A percentile compares a stretch with the other conserved stretches of the same genome.
These are phyloP conservation scores for Daldinia vernicosa DNA, from an alignment of 495 filamentous ascomycete species.

Conservation along the genomic window DNA sequence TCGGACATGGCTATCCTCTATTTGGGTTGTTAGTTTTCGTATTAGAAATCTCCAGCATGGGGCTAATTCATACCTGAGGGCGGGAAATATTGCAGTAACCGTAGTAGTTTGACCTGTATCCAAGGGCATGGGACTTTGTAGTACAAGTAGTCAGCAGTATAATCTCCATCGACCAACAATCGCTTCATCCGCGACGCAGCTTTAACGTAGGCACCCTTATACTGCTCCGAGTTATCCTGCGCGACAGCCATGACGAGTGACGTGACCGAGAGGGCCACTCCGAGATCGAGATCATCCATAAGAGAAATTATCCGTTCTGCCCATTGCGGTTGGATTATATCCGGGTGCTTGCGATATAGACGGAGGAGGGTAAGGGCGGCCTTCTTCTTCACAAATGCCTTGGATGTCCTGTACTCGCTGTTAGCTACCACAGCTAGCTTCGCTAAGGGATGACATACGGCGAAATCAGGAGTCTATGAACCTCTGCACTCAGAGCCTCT, in stretches of 20 bases:
- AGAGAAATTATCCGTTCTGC: slow-evolving; percentile 95
- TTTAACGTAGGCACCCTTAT: slow-evolving; percentile 93
- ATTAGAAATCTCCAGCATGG: neutral
- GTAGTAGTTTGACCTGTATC: slow-evolving; percentile 95
- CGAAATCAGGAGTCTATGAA: slow-evolving; percentile 93
- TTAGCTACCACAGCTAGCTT: slow-evolving; percentile 8
- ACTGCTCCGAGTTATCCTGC: slow-evolving; percentile 91
- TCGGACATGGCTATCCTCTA: slow-evolving; percentile 91
- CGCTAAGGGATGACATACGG: slow-evolving; percentile 68
- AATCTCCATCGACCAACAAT: slow-evolving; percentile 88
- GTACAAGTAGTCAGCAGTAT: slow-evolving; percentile 88
- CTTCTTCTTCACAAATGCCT: slow-evolving; percentile 99
- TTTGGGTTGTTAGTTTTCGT: slow-evolving; percentile 30
- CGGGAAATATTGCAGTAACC: slow-evolving; percentile 93
- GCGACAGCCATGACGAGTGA: slow-evolving; percentile 96
- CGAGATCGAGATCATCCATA: slow-evolving; percentile 97
- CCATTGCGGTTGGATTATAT: slow-evolving; percentile 96
- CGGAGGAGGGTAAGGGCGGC: slow-evolving; percentile 95
- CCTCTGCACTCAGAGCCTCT: slow-evolving; percentile 90
- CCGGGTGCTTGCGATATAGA: slow-evolving; percentile 91
- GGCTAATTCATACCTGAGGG: slow-evolving; percentile 77
- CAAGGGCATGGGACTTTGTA: slow-evolving; percentile 99
- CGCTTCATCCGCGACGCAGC: slow-evolving; percentile 88
- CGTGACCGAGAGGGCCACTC: slow-evolving; percentile 93
- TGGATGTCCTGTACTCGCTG: slow-evolving; percentile 75